phyloP scores from a whole-genome alignment of 495 filamentous ascomycete species.

The Astrocystis sublimbata region DNA sequence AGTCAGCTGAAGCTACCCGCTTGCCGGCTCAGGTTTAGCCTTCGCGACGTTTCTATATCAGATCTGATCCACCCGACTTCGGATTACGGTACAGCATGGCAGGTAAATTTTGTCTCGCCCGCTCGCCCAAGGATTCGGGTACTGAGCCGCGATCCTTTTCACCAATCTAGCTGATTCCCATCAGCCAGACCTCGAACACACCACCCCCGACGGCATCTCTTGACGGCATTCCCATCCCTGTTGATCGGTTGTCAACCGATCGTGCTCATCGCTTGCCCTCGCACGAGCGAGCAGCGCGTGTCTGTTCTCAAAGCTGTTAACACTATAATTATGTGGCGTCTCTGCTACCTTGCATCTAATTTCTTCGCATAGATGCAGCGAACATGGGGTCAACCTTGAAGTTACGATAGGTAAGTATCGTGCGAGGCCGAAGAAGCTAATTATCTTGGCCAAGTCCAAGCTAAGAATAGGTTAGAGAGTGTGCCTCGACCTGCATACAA shows the following conservation, averaged over 20 bases:
- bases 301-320: neutral
- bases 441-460: neutral
- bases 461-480: slow-evolving; percentile 14
- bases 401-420: neutral
- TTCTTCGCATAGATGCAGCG: neutral
- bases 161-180: too few relatives aligned
- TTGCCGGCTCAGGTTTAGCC: too few relatives aligned
- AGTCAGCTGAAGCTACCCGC: neutral
- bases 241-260: neutral
- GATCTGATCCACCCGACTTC: neutral
- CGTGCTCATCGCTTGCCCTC: neutral
- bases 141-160: slow-evolving; percentile 12
- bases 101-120: neutral
- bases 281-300: neutral
- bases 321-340: neutral
- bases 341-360: neutral
- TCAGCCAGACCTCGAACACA: neutral
- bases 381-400: neutral
- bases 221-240: neutral
- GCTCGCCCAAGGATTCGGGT: neutral
- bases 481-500: neutral
- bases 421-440: slow-evolving; percentile 8
- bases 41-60: slow-evolving; percentile 1
- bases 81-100: too few relatives aligned
- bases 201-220: neutral